Base-by-base conservation (phyloP, 257 asterid genomes). In the Scutellaria baicalensis region DNA sequence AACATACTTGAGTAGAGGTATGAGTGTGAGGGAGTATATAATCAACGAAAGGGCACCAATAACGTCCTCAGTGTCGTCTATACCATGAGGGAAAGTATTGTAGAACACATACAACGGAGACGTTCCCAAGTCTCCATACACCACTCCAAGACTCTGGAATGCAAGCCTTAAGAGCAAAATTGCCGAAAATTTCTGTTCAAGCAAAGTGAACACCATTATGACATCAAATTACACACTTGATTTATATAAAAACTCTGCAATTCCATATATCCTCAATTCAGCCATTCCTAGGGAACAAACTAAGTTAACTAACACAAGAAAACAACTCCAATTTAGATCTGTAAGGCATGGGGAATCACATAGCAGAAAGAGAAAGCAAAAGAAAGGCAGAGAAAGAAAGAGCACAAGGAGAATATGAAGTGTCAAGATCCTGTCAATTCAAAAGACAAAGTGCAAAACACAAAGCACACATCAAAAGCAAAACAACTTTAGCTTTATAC, bases 121-220 rank as follows among this genome's bases (percentile, higher is more conserved):
- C 0, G 99, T 95, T 52, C 98, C 99, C 79, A 95, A 76, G 85
- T 95, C 99, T 58, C 99, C 99, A 63, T 95, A 95, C 20, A 95
- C 99, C 45, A 95, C 95, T 69, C 99, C 99, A 43, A 95, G 80
- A 65, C 98, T 95, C 85, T 95, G 99, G 79, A 95, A 95, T 18
- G 99, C 99, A 70, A 95, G 95, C 86, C 97, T 83, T 68, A 92
- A 74, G 20, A 95, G 84, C 86, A 95, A 83, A 71, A 95, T 49
- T 4, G 96, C 57, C 0, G 99, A 92, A 70, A 85, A 89, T 75
- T 88, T 83, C 99, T 95, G 97, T 62, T 51, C 9, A 75, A 78
- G 18, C 42, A 73, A 71, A 39, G 17, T 70, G 3, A 67, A 52
- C 13, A 70, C 21, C 56, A 38, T 33, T 9, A 45, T 62, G 21